Evolutionary conservation across 2,329 filamentous ascomycete genomes (phyloP), one percentile per base, ranked within the genome.

Genomic region (Nemania abortiva): DNA sequence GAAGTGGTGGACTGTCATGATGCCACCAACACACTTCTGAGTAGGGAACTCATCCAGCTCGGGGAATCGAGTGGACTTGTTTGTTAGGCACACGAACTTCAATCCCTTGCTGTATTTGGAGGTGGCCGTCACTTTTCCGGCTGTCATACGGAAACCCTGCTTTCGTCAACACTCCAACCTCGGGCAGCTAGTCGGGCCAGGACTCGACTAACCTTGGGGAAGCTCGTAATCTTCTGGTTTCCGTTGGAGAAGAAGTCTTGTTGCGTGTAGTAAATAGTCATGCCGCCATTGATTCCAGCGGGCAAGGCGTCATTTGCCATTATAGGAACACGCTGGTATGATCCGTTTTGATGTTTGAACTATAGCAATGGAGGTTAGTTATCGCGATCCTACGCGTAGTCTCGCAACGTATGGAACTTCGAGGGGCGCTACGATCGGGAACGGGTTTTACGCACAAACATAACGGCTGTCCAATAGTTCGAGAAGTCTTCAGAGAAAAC

Each of bases 141-240:
- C 77, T 2, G 81, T 79, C 82, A 84, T 84, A 54, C 82, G 79
- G 77, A 84, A 84, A 20, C 82, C 82, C 79, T 81, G 27, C 9
- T 27, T 20, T 71, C 59, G 52, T 69, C 45, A 60, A 62, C 11
- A 50, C 54, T 39, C 13, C 6, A 27, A 45, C 1, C 22, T 5
- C 11, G 29, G 1, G 9, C 1, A 37, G 6, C n/a, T 13, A 13
- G 13, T 53, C 49, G 10, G 4, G 22, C 22, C 37, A 18, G 5
- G 2, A 24, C 4, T 5, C 1, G 3, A 73, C 79, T 73, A 65
- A 81, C 79, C 15, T 81, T 79, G 66, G 80, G 81, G 75, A 84
- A 84, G 10, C 81, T 81, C 0, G 81, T 84, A 34, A 84, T 82
- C 73, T 82, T 82, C 53, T 76, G 69, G 74, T 78, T 75, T 22